Evolutionary conservation across 1,139 yeast species (phyloP), one percentile per base, ranked within the genome.

Genomic region (Pichia sp.): DNA sequence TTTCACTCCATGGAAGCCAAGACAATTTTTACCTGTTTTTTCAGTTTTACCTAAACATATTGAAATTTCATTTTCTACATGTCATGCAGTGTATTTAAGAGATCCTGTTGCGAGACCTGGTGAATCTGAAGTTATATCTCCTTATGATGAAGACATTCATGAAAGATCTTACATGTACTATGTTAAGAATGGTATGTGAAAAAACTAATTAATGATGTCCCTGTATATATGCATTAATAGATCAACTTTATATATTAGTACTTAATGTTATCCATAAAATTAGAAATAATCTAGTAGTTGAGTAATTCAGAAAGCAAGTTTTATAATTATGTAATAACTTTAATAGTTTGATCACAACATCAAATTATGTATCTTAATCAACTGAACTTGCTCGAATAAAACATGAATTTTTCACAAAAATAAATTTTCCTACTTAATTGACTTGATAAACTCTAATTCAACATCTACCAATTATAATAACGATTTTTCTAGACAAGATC

Each of bases 31-130:
- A 56, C 90, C 96, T 5, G 94, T 96, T 43, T 88, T 90, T 68
- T 94, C 97, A 18, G 78, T 92, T 53, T 76, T 88, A 58, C 98
- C 98, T 32, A 83, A 86, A 53, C 97, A 92, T 67, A 74, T 92
- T 53, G 98, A 92, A 68, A 73, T 94, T 38, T 86, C 95, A 27
- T 90, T 87, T 67, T 78, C 79, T 54, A 88, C 97, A 7, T 90
- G 97, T 66, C 96, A 90, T 67, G 97, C 97, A 9, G 84, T 92
- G 33, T 92, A 92, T 68, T 72, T 92, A 67, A 83, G 97, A 69
- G 96, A 92, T 66, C 98, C 98, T 18, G 90, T 92, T 49, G 96
- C 97, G 10, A 80, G 97, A 67, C 97, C 97, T 10, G 97, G 96
- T 45, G 90, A 86, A 63, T 86, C 97, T 33, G 98, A 92, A 71